Conservation (phyloP, 2,329 filamentous ascomycete species). For the Aspergillus fumigatus region DNA sequence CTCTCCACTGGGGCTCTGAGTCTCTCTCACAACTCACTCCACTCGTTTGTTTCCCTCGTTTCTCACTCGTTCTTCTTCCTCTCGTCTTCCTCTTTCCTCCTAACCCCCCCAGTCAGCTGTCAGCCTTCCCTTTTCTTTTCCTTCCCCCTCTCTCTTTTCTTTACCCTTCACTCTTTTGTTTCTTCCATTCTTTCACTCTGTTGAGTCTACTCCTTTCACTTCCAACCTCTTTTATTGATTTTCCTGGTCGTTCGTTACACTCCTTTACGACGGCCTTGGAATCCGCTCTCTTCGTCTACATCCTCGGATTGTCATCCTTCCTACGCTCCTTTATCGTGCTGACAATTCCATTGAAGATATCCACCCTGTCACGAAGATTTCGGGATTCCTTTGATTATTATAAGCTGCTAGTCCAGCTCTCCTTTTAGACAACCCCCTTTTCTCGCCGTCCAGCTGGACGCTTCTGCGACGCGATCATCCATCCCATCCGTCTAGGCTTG, state of each 20-base stretch:
- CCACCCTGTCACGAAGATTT: conserved; percentile 15
- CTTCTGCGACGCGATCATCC: conserved; percentile 32
- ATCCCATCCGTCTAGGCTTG: conserved; percentile 20
- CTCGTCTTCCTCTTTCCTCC: conserved; percentile 23
- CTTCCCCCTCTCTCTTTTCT: conserved; percentile 29
- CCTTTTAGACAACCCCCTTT: conserved; percentile 20
- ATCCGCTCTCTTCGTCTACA: conserved; percentile 32
- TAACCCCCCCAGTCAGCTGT: conserved; percentile 24
- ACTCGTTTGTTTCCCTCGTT: conserved; percentile 11
- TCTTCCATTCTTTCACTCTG: conserved; percentile 21
- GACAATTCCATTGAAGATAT: conserved; percentile 8
- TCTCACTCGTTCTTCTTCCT: conserved; percentile 13
- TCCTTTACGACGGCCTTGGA: conserved; percentile 48
- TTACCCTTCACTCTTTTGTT: conserved; percentile 21
- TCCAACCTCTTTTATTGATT: conserved; percentile 28
- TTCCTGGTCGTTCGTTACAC: conserved; percentile 45
- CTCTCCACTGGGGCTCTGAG: neutral
- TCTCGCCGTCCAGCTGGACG: conserved; percentile 17
- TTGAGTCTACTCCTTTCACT: conserved; percentile 7
- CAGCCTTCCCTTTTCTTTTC: conserved; percentile 22
- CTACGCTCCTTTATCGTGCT: conserved; percentile 9
- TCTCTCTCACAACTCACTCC: conserved; percentile 7
- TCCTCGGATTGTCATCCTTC: conserved; percentile 25
- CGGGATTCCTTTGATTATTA: conserved; percentile 15
- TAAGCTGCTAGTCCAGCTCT: conserved; percentile 38